These are phyloP conservation scores for Seiridium unicorne DNA, from an alignment of 2,329 filamentous ascomycete genomes.

Conservation along the genomic window DNA sequence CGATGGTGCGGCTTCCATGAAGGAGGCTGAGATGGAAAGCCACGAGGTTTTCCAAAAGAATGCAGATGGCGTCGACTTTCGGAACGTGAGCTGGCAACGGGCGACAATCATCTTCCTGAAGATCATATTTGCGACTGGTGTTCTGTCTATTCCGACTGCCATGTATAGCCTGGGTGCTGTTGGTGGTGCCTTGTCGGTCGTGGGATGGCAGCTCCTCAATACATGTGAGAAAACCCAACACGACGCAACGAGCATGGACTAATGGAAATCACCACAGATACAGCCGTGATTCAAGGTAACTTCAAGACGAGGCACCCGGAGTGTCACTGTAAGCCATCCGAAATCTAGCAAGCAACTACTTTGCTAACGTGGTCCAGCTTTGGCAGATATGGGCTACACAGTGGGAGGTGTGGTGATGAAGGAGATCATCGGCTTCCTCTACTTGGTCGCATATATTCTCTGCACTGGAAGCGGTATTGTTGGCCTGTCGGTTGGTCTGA, in stretches of 20 bases:
- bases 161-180: constrained; percentile 23
- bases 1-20: neutral
- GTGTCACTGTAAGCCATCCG: constrained; percentile 27
- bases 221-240: constrained; percentile 15
- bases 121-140: constrained; percentile 27
- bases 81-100: constrained; percentile 51
- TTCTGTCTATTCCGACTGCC: constrained; percentile 23
- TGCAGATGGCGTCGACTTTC: constrained; percentile 47
- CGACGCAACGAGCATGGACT: neutral
- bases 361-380: constrained; percentile 11
- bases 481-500: constrained; percentile 57
- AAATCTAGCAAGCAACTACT: neutral
- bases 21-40: constrained; percentile 17
- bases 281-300: constrained; percentile 36
- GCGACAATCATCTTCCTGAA: constrained; percentile 53
- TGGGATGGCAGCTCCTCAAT: constrained; percentile 23
- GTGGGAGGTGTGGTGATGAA: constrained; percentile 50
- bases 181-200: constrained; percentile 20
- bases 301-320: constrained; percentile 35
- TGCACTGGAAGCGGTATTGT: constrained; percentile 57
- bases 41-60: constrained; percentile 48
- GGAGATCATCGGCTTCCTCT: constrained; percentile 54
- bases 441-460: constrained; percentile 57
- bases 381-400: constrained; percentile 55
- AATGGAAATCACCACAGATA: constrained; percentile 20